Percentiles rank a stretch among this genome's conserved stretches.
These are phyloP conservation scores for Sphagnum fallax DNA, from an alignment of 228 moss, liverwort and hornwort genomes.

Conservation along the genomic window DNA sequence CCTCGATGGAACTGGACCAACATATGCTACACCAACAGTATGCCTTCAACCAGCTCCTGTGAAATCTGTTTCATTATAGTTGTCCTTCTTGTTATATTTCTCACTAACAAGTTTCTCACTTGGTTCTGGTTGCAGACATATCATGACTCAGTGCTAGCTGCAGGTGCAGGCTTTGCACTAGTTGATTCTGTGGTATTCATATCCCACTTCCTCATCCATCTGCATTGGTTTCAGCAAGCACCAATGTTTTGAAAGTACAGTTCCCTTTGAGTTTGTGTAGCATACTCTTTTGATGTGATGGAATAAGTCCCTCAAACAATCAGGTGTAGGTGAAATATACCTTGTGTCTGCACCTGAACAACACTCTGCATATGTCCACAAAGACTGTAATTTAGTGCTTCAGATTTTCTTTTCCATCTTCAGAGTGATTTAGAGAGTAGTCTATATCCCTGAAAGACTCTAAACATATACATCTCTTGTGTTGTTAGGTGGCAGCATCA, in stretches of 20 bases:
- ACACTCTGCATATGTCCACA: no score
- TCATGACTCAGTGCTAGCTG: conserved; percentile 86
- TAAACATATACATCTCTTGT: no score
- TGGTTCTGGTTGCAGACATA: conserved; percentile 49
- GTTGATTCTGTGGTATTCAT: conserved; percentile 74
- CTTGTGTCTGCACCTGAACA: no score
- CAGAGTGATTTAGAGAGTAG: no score
- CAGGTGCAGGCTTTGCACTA: conserved; percentile 85
- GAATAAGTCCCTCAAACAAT: background rate
- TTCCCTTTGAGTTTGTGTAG: background rate
- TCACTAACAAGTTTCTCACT: background rate
- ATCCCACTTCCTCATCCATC: background rate
- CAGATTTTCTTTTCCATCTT: background rate
- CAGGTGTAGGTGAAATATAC: no score
- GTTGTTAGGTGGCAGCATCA: conserved; percentile 70
- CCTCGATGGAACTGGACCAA: conserved; percentile 71
- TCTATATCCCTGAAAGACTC: no score
- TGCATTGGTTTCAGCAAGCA: background rate
- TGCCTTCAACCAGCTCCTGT: background rate
- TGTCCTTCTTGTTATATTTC: background rate
- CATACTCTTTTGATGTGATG: background rate
- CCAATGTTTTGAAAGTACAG: background rate
- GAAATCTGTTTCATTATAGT: background rate
- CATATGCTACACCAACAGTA: conserved; percentile 81
- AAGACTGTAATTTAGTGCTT: background rate